A percentile compares a stretch with the other conserved stretches of the same genome.
phyloP scores from a whole-genome alignment of 78 protist species.

The Dictyostelium intermedium region DNA sequence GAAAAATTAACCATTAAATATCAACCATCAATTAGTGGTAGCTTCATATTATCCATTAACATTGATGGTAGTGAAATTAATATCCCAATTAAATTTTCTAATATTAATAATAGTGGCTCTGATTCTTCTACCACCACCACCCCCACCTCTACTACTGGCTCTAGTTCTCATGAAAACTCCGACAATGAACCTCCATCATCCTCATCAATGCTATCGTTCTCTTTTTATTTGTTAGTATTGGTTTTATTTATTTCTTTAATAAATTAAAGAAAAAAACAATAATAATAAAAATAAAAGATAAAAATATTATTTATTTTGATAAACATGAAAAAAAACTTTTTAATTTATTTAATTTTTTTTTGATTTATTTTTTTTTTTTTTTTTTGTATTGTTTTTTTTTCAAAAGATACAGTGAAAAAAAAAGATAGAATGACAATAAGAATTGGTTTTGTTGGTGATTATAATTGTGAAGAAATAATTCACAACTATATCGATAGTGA shows the following conservation, averaged over 20 bases:
- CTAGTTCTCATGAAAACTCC: neutral
- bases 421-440: too few species aligned
- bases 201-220: neutral
- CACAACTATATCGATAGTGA: too few species aligned
- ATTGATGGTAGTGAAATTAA: neutral
- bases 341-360: too few species aligned
- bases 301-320: too few species aligned
- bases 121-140: neutral
- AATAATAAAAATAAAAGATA: too few species aligned
- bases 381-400: too few species aligned
- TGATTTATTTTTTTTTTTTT: too few species aligned
- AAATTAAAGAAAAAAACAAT: too few species aligned
- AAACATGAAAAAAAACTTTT: too few species aligned
- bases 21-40: neutral
- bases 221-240: neutral
- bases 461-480: too few species aligned
- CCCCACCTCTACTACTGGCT: neutral
- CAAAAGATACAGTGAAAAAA: too few species aligned
- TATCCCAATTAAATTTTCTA: neutral
- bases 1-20: neutral
- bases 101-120: neutral
- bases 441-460: too few species aligned
- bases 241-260: neutral
- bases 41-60: neutral
- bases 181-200: neutral